These are phyloP conservation scores for Monilinia vaccinii-corymbosi DNA, from an alignment of 2,329 filamentous ascomycete species.

Conservation along the genomic window DNA sequence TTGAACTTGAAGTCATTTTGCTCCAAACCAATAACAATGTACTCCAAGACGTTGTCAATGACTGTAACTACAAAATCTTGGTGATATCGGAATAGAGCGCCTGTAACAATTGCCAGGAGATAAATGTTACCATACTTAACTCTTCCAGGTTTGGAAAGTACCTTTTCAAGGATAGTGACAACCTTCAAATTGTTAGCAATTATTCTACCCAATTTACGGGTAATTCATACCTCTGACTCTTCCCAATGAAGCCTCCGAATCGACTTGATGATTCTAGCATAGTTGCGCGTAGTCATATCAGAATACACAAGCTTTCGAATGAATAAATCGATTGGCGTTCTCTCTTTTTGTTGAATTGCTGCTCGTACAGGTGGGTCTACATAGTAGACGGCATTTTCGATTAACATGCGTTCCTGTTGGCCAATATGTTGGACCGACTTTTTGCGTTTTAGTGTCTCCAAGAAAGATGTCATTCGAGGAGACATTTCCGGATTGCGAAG, in stretches of 20 bases:
- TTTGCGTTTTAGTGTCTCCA: slow-evolving; percentile 92
- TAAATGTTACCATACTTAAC: slow-evolving; percentile 98
- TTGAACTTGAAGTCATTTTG: slow-evolving; percentile 97
- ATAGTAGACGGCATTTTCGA: slow-evolving; percentile 97
- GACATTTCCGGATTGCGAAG: slow-evolving; percentile 87
- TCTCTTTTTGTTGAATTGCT: slow-evolving; percentile 92
- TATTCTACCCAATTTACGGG: not conserved
- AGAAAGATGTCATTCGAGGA: slow-evolving; percentile 84
- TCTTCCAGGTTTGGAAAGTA: slow-evolving; percentile 93
- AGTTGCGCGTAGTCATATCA: slow-evolving; percentile 88
- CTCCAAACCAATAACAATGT: slow-evolving; percentile 79
- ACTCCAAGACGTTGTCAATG: slow-evolving; percentile 85
- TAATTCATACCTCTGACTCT: slow-evolving; percentile 59
- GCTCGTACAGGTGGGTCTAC: slow-evolving; percentile 91
- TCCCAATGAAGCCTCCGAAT: slow-evolving; percentile 97
- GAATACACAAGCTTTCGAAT: slow-evolving; percentile 87
- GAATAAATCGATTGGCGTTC: slow-evolving; percentile 86
- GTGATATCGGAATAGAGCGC: slow-evolving; percentile 84
- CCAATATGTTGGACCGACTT: slow-evolving; percentile 93
- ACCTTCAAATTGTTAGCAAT: slow-evolving; percentile 19
- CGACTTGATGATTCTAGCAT: slow-evolving; percentile 88
- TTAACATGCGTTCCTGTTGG: slow-evolving; percentile 93
- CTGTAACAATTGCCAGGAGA: slow-evolving; percentile 79
- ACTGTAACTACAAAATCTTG: slow-evolving; percentile 84
- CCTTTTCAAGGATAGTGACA: slow-evolving; percentile 51